Evolutionary conservation across 177 flowering plant genomes (phyloP), one percentile per base, ranked within the genome.

Genomic region (Vitis hybrid): DNA sequence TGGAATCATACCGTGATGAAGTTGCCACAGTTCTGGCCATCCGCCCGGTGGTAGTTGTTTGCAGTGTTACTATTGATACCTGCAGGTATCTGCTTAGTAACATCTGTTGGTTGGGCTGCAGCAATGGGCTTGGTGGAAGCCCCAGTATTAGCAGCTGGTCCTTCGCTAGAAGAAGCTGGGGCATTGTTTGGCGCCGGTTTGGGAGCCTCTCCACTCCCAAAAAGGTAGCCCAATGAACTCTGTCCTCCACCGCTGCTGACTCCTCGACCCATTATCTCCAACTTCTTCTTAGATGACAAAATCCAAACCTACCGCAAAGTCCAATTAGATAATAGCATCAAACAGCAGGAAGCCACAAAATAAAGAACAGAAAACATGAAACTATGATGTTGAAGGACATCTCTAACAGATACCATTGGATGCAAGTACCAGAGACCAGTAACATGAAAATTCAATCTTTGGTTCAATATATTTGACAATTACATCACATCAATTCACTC

Each of bases 201-300:
- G 56, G 90, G 90, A 48, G 86, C 88, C 74, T 88, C 93, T 71
- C 88, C 89, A 76, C 78, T 76, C 10, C 93, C 89, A 78, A 88
- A 88, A 48, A 88, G 82, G 77, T 88, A 88, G 7, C 90, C 90
- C 80, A 88, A 69, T 15, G 93, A 87, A 74, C 93, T 88, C 76
- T 88, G 89, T 29, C 93, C 93, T 13, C 93, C 93, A 66, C 90
- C 93, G n/a, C 79, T 70, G 75, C 90, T 88, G 50, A 82, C 88
- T 77, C 93, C 93, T 68, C 93, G 90, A 57, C 86, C 87, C 90
- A 88, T 86, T 5, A 26, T 76, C 65, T 15, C 65, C 12, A 12
- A 39, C 16, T 64, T 62, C 55, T 45, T 19, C 22, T n/a, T 6
- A 26, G 63, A 50, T 7, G 12, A 57, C 31, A 51, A 51, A 54